Evolutionary conservation across 129 eudicot species (phyloP).

Genomic region (Solidago caesia): DNA sequence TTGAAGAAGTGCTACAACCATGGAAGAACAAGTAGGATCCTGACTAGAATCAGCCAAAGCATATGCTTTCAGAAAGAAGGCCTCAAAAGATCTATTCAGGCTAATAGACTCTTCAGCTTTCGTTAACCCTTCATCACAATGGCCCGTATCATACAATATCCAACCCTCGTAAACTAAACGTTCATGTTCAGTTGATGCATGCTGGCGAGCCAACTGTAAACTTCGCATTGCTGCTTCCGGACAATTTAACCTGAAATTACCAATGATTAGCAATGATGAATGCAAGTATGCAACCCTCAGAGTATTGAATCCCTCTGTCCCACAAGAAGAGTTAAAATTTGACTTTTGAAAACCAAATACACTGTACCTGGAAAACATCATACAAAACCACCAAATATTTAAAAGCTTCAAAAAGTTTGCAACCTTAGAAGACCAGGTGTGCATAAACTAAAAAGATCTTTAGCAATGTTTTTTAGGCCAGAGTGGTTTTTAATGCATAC

Average conservation of each 20-base stretch:
- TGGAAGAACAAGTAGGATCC: slow-evolving; percentile 87
- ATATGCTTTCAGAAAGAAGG: slow-evolving; percentile 94
- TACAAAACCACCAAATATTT: neutral
- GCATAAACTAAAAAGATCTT: too few relatives aligned
- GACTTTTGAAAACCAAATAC: neutral
- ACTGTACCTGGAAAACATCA: neutral
- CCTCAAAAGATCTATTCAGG: slow-evolving; percentile 88
- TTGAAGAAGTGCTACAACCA: slow-evolving; percentile 82
- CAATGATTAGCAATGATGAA: neutral
- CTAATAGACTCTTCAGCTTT: slow-evolving; percentile 95
- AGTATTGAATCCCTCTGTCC: neutral
- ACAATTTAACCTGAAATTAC: slow-evolving; percentile 70
- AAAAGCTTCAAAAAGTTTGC: neutral
- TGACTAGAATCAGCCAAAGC: slow-evolving; percentile 98
- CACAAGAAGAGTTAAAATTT: neutral
- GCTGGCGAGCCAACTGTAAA: slow-evolving; percentile 86
- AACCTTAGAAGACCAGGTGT: too few relatives aligned
- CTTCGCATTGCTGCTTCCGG: slow-evolving; percentile 99
- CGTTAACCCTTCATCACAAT: slow-evolving; percentile 80
- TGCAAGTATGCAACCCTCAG: too few relatives aligned
- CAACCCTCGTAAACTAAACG: slow-evolving; percentile 94
- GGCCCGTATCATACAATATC: slow-evolving; percentile 96
- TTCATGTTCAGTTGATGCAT: slow-evolving; percentile 87
- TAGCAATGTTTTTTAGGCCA: too few relatives aligned
- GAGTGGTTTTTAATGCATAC: too few relatives aligned